Evolutionary conservation across 257 asterid species (phyloP).

Genomic region (Salvia miltiorrhiza): DNA sequence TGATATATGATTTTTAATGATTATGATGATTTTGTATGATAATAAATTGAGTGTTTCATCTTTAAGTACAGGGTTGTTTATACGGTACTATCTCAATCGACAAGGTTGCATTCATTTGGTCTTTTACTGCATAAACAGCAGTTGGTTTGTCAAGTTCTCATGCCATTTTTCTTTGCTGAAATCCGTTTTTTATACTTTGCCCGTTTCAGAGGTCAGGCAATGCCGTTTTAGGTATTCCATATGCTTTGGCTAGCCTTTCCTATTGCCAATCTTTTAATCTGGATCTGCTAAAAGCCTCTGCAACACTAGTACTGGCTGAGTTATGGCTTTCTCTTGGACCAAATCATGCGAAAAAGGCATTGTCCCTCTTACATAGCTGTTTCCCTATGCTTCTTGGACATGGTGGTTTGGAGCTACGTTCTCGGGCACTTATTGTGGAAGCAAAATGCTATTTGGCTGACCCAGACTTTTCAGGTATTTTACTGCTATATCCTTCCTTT

Average conservation of each 20-base stretch:
- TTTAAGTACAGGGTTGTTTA: constrained; percentile 1
- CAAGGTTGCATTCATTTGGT: neutral
- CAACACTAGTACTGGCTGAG: constrained; percentile 80
- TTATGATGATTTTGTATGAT: neutral
- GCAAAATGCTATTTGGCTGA: constrained; percentile 89
- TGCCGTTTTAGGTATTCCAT: constrained; percentile 89
- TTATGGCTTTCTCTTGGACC: constrained; percentile 93
- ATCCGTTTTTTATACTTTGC: neutral
- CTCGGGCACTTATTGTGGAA: constrained; percentile 81
- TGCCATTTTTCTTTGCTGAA: constrained; percentile 14
- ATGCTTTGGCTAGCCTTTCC: constrained; percentile 95
- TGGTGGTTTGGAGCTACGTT: constrained; percentile 91
- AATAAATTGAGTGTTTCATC: neutral
- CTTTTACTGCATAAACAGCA: neutral
- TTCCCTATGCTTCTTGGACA: constrained; percentile 92
- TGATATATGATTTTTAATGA: neutral
- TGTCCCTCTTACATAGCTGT: constrained; percentile 73
- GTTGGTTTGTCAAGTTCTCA: neutral
- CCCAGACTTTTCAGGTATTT: constrained; percentile 69
- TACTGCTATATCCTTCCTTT: neutral
- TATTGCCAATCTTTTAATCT: constrained; percentile 89
- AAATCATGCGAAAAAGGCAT: constrained; percentile 74
- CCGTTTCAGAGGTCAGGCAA: constrained; percentile 77
- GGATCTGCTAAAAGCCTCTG: constrained; percentile 96
- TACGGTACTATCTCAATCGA: neutral